These are phyloP conservation scores for Alternaria rosae DNA, from an alignment of 2,329 filamentous ascomycete genomes.

Conservation along the genomic window DNA sequence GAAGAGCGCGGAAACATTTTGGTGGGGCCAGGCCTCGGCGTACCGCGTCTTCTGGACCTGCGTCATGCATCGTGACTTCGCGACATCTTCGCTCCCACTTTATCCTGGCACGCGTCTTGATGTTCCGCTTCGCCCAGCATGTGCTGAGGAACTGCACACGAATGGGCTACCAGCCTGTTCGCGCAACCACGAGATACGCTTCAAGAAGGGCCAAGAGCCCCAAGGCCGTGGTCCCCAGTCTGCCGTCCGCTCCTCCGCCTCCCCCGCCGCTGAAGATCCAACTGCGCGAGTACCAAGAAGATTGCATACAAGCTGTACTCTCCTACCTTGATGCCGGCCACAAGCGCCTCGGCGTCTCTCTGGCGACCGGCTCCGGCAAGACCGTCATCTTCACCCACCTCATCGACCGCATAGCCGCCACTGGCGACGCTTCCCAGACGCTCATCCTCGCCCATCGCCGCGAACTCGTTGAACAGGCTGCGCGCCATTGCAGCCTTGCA, in stretches of 20 bases:
- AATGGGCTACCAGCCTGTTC: slow-evolving; percentile 13
- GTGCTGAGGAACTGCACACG: slow-evolving; percentile 36
- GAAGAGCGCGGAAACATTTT: slow-evolving; percentile 4
- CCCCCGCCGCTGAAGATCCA: slow-evolving; percentile 55
- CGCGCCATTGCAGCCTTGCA: slow-evolving; percentile 77
- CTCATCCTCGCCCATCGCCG: slow-evolving; percentile 91
- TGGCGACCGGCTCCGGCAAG: slow-evolving; percentile 89
- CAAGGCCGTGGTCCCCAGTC: neutral
- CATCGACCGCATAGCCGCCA: slow-evolving; percentile 75
- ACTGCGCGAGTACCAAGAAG: slow-evolving; percentile 86
- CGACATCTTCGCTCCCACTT: slow-evolving; percentile 26
- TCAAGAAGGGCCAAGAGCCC: slow-evolving; percentile 17
- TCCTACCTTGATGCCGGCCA: slow-evolving; percentile 72
- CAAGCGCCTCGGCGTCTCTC: slow-evolving; percentile 80
- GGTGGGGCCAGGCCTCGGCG: slow-evolving; percentile 15
- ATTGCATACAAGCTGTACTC: slow-evolving; percentile 86
- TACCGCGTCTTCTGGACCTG: neutral
- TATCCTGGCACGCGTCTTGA: slow-evolving; percentile 26
- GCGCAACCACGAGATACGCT: slow-evolving; percentile 21
- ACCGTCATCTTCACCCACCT: slow-evolving; percentile 97
- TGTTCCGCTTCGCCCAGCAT: slow-evolving; percentile 43
- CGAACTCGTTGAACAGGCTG: slow-evolving; percentile 94
- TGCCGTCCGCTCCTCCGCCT: slow-evolving; percentile 13
- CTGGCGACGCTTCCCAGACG: slow-evolving; percentile 72
- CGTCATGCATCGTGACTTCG: slow-evolving; percentile 33